Base-by-base conservation (phyloP, 2,329 filamentous ascomycete species). In the Knoxdaviesia proteae region DNA sequence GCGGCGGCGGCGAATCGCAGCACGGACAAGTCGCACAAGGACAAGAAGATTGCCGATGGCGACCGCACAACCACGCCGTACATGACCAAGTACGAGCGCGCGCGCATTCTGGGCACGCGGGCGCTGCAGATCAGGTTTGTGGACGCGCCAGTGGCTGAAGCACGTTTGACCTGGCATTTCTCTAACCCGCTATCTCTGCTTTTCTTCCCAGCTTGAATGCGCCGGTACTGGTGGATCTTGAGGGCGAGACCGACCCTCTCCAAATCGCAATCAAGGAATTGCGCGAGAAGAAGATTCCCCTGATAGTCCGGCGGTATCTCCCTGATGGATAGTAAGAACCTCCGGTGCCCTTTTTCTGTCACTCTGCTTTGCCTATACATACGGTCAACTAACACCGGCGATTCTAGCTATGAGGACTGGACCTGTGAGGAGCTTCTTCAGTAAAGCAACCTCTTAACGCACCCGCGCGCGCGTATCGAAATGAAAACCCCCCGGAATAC, bases 21-120 rank as follows among this genome's bases (percentile, higher is more conserved):
- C 44, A 64, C 59, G 51, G 68, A 72, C 42, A 71, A 70, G 55
- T 65, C 67, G 40, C 63, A 69, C 54, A 77, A 76, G 56, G 73
- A 87, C 62, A 94, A 92, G 72, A 92, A 84, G 64, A 88, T 98
- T 41, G 73, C 86, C 44, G 82, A 84, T 51, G 82, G 87, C 50
- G 74, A 93, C 62, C 77, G 90, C 53, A 81, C 75, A 30, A 98
- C 90, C 6, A 98, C 90, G 32, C 90, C 88, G 3, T 98, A 94
- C 64, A 93, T 98, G 88, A 98, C 90, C 51, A 98, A 98, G 66
- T 98, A 98, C 63, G 90, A 98, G 69, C 75, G 79, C 52, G 90
- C 90, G 48, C 77, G 90, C 56, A 88, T 98, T 46, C 64, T 98
- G 49, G 90, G 90, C 40, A 96, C 90, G 36, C 72, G 90, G 50